Percentiles rank a stretch among this genome's conserved stretches.
Evolutionary conservation across 108 stramenopile species (phyloP).

Genomic region (Nannochloropsis gaditana): DNA sequence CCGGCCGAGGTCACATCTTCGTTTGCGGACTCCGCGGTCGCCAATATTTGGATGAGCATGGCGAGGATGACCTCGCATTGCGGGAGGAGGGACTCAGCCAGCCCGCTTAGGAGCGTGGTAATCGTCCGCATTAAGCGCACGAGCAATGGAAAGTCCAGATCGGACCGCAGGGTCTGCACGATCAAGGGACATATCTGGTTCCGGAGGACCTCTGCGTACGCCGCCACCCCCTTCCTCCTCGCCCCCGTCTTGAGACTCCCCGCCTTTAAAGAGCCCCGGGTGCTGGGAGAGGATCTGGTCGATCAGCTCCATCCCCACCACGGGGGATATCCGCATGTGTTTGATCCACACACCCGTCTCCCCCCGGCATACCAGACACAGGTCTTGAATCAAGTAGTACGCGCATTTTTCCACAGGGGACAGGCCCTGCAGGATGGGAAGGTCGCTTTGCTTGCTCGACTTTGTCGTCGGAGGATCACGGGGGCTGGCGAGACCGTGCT

Average conservation of each 20-base stretch:
- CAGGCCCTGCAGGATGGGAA: background rate
- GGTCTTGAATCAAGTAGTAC: background rate
- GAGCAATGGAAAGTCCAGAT: constrained; percentile 38
- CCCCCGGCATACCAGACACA: background rate
- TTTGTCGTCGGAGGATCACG: background rate
- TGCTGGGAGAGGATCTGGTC: constrained; percentile 44
- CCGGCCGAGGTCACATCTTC: constrained; percentile 24
- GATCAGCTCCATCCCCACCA: constrained; percentile 38
- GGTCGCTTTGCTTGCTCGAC: background rate
- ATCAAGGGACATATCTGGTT: constrained; percentile 40
- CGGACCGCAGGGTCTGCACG: constrained; percentile 36
- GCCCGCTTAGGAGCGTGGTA: constrained; percentile 12
- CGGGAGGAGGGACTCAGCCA: background rate
- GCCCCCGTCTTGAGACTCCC: background rate
- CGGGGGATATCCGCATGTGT: constrained; percentile 24
- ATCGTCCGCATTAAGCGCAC: constrained; percentile 32
- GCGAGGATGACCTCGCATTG: background rate
- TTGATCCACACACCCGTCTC: constrained; percentile 26
- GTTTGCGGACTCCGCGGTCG: background rate
- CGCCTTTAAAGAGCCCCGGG: constrained; percentile 28
- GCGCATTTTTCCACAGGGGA: background rate
- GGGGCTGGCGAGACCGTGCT: no score
- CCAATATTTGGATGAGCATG: background rate
- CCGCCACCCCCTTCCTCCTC: background rate
- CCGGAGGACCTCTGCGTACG: constrained; percentile 18